These are phyloP conservation scores for Fusarium pininemorale DNA, from an alignment of 2,329 filamentous ascomycete genomes.

Conservation along the genomic window DNA sequence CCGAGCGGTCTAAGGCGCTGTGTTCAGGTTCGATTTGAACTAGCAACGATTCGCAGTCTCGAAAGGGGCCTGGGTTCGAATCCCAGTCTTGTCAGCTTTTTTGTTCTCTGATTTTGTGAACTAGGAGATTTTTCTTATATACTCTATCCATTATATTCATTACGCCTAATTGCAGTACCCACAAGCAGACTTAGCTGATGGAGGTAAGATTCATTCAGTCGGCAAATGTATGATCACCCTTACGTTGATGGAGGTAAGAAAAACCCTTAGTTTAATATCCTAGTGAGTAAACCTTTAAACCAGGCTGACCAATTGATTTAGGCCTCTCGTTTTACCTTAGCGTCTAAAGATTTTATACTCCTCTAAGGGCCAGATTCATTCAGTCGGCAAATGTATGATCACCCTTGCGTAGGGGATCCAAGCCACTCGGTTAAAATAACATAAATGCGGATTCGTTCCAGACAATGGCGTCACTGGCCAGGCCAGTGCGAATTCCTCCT, in stretches of 20 bases:
- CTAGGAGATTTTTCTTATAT: neutral
- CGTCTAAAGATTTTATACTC: neutral
- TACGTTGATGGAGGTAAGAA: neutral
- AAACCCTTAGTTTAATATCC: neutral
- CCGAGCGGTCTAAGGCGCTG: constrained; percentile 37
- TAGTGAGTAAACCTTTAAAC: neutral
- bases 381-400: too few relatives aligned
- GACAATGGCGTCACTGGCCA: constrained; percentile 13
- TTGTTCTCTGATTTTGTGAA: neutral
- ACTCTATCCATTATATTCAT: neutral
- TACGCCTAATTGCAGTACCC: neutral
- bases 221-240: too few relatives aligned
- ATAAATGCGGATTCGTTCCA: neutral
- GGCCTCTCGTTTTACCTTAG: neutral
- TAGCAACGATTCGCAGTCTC: constrained; percentile 36
- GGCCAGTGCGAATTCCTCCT: constrained; percentile 17
- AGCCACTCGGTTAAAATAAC: too few relatives aligned
- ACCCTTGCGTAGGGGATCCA: too few relatives aligned
- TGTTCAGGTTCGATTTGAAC: constrained; percentile 34
- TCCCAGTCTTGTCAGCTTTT: constrained; percentile 29
- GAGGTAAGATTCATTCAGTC: too few relatives aligned
- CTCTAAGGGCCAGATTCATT: neutral
- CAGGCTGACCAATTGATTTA: neutral
- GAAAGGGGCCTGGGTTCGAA: constrained; percentile 38
- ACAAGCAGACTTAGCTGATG: neutral